phyloP scores from a whole-genome alignment of 225 moss, liverwort and hornwort genomes.

The Climacium dendroides region DNA sequence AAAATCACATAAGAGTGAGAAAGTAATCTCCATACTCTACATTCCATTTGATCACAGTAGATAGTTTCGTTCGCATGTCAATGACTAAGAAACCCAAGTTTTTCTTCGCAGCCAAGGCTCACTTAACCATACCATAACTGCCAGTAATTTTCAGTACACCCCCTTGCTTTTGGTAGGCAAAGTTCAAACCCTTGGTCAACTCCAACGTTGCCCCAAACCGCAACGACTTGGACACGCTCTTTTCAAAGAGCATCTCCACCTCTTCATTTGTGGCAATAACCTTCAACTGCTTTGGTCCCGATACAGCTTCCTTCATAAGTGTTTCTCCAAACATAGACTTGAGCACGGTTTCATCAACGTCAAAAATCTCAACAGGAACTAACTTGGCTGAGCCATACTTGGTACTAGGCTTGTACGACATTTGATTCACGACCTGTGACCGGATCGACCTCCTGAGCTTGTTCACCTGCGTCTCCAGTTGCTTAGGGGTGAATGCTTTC shows the following conservation, averaged over 20 bases:
- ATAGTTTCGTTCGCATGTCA: neutral
- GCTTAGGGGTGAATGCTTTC: neutral
- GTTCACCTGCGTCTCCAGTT: neutral
- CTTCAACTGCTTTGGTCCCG: neutral
- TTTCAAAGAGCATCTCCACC: neutral
- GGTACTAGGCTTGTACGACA: neutral
- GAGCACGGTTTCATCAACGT: neutral
- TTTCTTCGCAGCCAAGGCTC: neutral
- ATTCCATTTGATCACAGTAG: neutral
- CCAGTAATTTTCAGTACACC: neutral
- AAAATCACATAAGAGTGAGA: neutral
- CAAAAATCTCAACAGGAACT: neutral
- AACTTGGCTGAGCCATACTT: neutral
- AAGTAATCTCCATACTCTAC: neutral
- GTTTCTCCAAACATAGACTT: neutral
- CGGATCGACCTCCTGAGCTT: neutral
- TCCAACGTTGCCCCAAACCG: neutral
- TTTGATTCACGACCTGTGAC: neutral
- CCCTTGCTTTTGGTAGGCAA: neutral
- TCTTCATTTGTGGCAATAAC: neutral
- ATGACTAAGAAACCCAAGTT: neutral
- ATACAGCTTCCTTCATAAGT: neutral
- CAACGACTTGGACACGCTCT: neutral
- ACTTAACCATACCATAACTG: neutral
- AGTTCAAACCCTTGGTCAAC: neutral